Evolutionary conservation across 2,329 filamentous ascomycete genomes (phyloP), one percentile per base, ranked within the genome.

Genomic region (Paraphaeosphaeria minitans): DNA sequence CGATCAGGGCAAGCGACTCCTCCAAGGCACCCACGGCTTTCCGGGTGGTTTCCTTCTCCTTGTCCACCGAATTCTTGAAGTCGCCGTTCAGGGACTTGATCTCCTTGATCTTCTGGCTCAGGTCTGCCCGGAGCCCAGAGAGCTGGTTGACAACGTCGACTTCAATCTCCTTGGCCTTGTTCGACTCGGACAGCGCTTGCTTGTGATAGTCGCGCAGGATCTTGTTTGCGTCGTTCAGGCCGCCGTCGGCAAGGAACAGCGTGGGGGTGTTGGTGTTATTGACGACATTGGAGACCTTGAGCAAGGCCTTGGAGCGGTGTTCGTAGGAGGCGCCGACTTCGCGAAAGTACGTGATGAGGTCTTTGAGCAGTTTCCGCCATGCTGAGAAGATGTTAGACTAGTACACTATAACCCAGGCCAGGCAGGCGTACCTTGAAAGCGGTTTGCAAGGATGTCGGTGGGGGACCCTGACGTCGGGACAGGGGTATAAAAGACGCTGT

Each of bases 81-180:
- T 99, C 95, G 16, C 93, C 91, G 6, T 92, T 91, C 16, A 99
- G 82, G 66, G 88, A 89, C 80, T 96, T 97, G 80, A 99, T 99
- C 79, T 99, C 95, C 78, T 98, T 99, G 77, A 96, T 96, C 81
- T 99, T 99, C 75, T 96, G 92, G 61, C 90, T 90, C 19, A 99
- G 82, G 76, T 99, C 95, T 70, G 88, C 93, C 58, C 95, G 84
- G 55, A 99, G 81, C 1, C 93, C 93, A 2, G 89, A 92, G 56
- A 99, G 82, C 53, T 94, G 93, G 52, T 91, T 83, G 63, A 98
- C 92, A 48, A 99, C 93, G 72, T 98, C 94, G 61, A 89, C 88
- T 74, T 98, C 92, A 57, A 97, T 93, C 62, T 97, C 93, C 57
- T 85, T 89, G 2, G 94, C 92, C 79, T 97, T 97, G 77, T 89